Conservation (phyloP, 2,329 filamentous ascomycete species). For the Colletotrichum costaricense region DNA sequence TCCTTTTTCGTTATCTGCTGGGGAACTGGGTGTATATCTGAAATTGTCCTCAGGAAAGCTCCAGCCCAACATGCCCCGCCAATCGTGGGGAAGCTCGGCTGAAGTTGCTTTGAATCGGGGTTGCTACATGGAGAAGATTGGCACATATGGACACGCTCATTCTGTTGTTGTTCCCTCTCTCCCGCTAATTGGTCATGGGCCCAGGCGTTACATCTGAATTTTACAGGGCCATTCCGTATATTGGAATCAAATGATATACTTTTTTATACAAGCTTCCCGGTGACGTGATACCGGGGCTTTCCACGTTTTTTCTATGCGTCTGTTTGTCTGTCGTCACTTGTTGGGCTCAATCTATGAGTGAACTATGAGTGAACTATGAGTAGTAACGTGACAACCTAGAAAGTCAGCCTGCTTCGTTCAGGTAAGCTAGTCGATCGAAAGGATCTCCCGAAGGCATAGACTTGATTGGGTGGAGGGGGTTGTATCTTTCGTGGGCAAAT, state of each 20-base stretch:
- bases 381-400: not conserved
- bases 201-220: conserved; percentile 1
- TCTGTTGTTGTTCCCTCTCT: not conserved
- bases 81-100: not conserved
- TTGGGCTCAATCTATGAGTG: not conserved
- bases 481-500: not conserved
- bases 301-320: not conserved
- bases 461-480: not conserved
- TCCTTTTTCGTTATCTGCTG: not conserved
- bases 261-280: not conserved
- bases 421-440: not conserved
- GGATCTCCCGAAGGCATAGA: not conserved
- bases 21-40: not conserved
- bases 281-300: not conserved
- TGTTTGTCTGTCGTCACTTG: not conserved
- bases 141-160: conserved; percentile 5
- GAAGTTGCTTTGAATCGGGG: not conserved
- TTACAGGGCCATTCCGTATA: not conserved
- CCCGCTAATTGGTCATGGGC: not conserved
- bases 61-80: too few relatives aligned
- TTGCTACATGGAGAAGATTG: not conserved
- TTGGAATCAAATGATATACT: not conserved
- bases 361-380: not conserved
- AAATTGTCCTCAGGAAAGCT: not conserved
- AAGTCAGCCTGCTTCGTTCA: not conserved